phyloP scores from a whole-genome alignment of 2,329 filamentous ascomycete species.

The Arthrobotrys conoides region DNA sequence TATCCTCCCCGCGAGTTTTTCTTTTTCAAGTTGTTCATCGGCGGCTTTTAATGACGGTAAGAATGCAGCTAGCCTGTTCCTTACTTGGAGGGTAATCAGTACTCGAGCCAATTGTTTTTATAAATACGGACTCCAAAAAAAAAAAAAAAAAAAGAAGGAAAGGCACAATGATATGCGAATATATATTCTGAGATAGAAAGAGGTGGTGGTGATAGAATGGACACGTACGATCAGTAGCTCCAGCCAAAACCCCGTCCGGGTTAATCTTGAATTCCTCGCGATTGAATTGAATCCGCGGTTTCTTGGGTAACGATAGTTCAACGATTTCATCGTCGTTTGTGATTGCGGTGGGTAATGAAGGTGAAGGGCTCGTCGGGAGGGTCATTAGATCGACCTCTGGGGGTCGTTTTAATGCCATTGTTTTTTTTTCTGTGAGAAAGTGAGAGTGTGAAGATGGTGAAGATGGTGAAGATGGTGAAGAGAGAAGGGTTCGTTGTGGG shows the following conservation, averaged over 20 bases:
- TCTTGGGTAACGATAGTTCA: slow-evolving; percentile 38
- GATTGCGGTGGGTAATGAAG: slow-evolving; percentile 3
- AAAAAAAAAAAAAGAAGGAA: neutral
- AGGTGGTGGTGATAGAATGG: neutral
- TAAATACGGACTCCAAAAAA: neutral
- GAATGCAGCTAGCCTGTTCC: slow-evolving; percentile 67
- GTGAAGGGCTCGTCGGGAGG: slow-evolving; percentile 2
- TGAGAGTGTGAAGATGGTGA: too few relatives aligned
- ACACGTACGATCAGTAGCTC: slow-evolving; percentile 56
- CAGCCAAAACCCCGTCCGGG: slow-evolving; percentile 48
- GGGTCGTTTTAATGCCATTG: slow-evolving; percentile 41
- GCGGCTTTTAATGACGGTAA: slow-evolving; percentile 68
- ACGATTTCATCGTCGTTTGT: slow-evolving; percentile 44
- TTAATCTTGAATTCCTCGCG: slow-evolving; percentile 25
- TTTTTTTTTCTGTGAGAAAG: slow-evolving; percentile 7
- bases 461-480: neutral
- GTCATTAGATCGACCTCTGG: neutral
- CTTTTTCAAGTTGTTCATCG: slow-evolving; percentile 68
- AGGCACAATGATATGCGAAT: too few relatives aligned
- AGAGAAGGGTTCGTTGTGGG: neutral
- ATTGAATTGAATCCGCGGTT: slow-evolving; percentile 40
- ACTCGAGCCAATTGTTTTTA: neutral
- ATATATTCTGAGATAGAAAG: neutral
- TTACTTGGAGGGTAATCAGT: slow-evolving; percentile 48
- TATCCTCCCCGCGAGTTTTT: slow-evolving; percentile 67